phyloP scores from a whole-genome alignment of 805 yeast species.

The Nakazawaea holstii region DNA sequence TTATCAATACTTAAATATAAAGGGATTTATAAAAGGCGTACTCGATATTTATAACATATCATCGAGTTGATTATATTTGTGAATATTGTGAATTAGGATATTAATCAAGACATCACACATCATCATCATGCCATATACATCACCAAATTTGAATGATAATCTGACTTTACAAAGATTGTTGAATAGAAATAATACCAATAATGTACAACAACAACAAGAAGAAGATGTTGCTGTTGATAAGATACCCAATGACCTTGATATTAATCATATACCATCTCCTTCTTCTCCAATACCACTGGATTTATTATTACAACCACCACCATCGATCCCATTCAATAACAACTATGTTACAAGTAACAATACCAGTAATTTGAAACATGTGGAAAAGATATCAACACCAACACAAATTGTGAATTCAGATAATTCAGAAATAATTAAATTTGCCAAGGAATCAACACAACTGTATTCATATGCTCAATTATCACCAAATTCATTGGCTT shows the following conservation, averaged over 20 bases:
- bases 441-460: conserved; percentile 77
- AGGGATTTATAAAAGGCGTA: too few species aligned
- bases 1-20: too few species aligned
- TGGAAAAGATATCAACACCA: conserved; percentile 3
- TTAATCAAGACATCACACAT: too few species aligned
- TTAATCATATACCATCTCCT: not conserved
- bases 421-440: conserved; percentile 42
- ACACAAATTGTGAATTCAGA: not conserved
- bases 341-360: too few species aligned
- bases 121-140: conserved; percentile 9
- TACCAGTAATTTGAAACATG: not conserved
- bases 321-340: too few species aligned
- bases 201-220: not conserved
- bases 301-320: too few species aligned
- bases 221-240: too few species aligned
- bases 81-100: too few species aligned
- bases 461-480: conserved; percentile 81
- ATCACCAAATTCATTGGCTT: conserved; percentile 74
- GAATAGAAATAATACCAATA: not conserved
- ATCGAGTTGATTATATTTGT: too few species aligned
- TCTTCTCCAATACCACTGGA: not conserved
- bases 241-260: too few species aligned
- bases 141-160: conserved; percentile 1
- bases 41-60: too few species aligned
- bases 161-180: conserved; percentile 1